A percentile compares a stretch with the other conserved stretches of the same genome.
Conservation (phyloP, 192 early-diverging fungal genomes). For the Rhizophagus prolifer region DNA sequence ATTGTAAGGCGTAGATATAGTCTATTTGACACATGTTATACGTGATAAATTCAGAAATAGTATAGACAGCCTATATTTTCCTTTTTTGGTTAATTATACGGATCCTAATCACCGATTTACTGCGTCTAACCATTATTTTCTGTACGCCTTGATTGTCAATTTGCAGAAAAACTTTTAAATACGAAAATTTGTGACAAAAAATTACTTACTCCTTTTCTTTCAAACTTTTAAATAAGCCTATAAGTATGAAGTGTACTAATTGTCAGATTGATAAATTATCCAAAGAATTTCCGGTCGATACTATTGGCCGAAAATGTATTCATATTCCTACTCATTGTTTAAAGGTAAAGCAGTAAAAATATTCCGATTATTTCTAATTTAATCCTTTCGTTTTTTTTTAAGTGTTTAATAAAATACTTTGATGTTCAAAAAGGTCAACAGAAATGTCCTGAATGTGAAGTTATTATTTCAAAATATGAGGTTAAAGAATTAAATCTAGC, state of each 20-base stretch:
- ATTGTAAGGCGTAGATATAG: too few species aligned
- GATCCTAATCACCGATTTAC: too few species aligned
- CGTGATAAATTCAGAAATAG: too few species aligned
- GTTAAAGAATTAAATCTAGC: neutral
- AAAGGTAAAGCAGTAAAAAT: neutral
- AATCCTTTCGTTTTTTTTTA: neutral
- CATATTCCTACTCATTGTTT: constrained; percentile 23
- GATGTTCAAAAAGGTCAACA: neutral
- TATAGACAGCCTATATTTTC: too few species aligned
- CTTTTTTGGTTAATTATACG: too few species aligned
- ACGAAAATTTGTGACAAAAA: too few species aligned
- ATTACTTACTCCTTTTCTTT: too few species aligned
- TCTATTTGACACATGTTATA: too few species aligned
- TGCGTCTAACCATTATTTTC: too few species aligned
- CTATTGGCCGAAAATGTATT: constrained; percentile 4
- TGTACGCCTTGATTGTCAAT: too few species aligned
- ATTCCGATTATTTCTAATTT: neutral
- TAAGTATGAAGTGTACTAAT: constrained; percentile 19
- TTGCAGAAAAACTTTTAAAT: too few species aligned
- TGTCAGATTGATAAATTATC: constrained; percentile 29
- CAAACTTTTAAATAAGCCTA: too few species aligned
- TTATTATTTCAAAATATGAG: neutral
- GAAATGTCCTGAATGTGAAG: constrained; percentile 11
- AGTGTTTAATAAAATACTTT: neutral
- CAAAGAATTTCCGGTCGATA: constrained; percentile 17